Evolutionary conservation across 345 rosid species (phyloP).

Genomic region (Balakata baccata): DNA sequence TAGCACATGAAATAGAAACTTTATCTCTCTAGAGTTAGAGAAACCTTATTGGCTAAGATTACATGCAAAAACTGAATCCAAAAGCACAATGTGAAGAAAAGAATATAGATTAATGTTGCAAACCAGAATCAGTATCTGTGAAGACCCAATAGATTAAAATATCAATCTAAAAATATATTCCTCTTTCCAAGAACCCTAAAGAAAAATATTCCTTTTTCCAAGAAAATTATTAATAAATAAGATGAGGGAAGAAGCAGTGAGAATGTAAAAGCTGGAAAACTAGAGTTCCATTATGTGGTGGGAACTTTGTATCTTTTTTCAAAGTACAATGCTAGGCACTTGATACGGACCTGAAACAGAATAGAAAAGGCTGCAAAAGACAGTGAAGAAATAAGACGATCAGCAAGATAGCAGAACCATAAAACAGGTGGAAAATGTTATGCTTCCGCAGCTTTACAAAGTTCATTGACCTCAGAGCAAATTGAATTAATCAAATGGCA

Average conservation of each 20-base stretch:
- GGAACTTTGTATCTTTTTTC: background rate
- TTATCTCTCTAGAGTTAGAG: background rate
- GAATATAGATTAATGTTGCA: background rate
- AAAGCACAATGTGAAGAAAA: background rate
- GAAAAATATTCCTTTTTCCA: too few species aligned
- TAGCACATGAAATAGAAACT: background rate
- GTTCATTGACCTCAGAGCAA: too few species aligned
- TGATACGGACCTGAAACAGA: too few species aligned
- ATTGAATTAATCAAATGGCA: too few species aligned
- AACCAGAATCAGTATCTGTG: background rate
- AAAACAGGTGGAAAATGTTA: too few species aligned
- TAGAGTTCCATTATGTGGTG: background rate
- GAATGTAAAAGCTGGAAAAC: background rate
- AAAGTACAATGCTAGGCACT: background rate
- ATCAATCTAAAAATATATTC: too few species aligned
- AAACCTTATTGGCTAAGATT: conserved; percentile 1
- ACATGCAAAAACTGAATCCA: background rate
- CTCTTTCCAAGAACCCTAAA: background rate
- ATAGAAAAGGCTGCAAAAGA: too few species aligned
- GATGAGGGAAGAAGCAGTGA: too few species aligned
- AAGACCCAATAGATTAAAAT: background rate
- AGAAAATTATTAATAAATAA: too few species aligned
- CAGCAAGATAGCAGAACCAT: too few species aligned
- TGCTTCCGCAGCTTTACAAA: too few species aligned
- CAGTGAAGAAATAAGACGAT: too few species aligned